Base-by-base conservation (phyloP, 2,329 filamentous ascomycete genomes). In the Monosporascus cannonballus region DNA sequence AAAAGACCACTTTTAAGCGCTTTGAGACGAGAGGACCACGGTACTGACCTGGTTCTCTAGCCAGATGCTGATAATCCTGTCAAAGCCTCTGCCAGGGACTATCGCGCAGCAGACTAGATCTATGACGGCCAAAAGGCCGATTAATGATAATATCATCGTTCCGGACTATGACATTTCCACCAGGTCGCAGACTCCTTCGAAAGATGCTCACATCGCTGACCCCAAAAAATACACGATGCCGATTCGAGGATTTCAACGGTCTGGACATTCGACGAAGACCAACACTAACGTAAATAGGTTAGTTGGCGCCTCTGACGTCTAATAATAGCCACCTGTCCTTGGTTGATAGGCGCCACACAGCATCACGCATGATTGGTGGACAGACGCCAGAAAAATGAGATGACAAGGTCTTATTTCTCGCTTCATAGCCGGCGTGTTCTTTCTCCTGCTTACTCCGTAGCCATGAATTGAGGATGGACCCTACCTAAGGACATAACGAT, bases 51-150 rank as follows among this genome's bases (percentile, higher is more conserved):
- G 70, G 54, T 74, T 74, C 63, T 73, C 73, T 24, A 75, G 68
- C 71, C 71, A 75, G 48, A 75, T 73, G 39, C 70, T 73, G 50
- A 74, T 73, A 49, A 74, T 69, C 38, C 71, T 64, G 60, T 75
- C 72, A 55, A 74, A 74, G 15, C 62, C 66, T 56, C 62, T 68
- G 42, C 71, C 71, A 4, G 64, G 63, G 27, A 73, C 63, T 38
- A 71, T 50, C 8, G 56, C 53, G 22, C 61, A 61, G 36, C 57
- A 52, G 24, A 58, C 59, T 11, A 51, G 17, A 47, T 34, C 50
- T 36, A 56, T 51, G 44, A 46, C 59, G 55, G 61, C 55, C 36
- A 59, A 15, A 1, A 63, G 55, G 52, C 54, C 36, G 3, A 60
- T 18, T 18, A 58, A 22, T 18, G 51, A 48, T 22, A 51, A 49